Evolutionary conservation across 768 basidiomycete genomes (phyloP).

Genomic region (Russula abietina): DNA sequence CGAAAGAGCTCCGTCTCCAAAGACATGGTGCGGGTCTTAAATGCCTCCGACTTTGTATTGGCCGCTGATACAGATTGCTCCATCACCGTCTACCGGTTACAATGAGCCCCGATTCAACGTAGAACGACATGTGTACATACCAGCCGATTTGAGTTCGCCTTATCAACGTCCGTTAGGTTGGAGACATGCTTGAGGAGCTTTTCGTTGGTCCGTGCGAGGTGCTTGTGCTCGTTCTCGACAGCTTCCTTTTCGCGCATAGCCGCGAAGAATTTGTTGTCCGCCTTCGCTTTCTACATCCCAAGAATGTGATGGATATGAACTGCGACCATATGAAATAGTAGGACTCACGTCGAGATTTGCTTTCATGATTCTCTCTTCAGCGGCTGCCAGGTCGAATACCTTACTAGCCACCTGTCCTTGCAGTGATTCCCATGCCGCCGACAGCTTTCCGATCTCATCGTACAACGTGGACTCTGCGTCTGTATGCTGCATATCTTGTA

Average conservation of each 20-base stretch:
- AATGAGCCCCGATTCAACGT: neutral
- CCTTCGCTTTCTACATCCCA: constrained; percentile 75
- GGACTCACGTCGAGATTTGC: constrained; percentile 58
- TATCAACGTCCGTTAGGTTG: constrained; percentile 56
- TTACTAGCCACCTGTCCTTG: constrained; percentile 80
- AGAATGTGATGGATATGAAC: neutral
- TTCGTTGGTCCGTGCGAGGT: constrained; percentile 47
- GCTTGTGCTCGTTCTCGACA: constrained; percentile 68
- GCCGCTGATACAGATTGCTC: constrained; percentile 12
- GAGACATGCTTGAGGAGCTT: constrained; percentile 63
- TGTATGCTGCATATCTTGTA: constrained; percentile 57
- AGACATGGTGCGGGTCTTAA: neutral
- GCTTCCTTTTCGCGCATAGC: constrained; percentile 88
- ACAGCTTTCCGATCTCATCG: constrained; percentile 78
- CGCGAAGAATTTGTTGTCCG: constrained; percentile 90
- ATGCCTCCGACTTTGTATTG: constrained; percentile 6
- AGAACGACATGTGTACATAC: constrained; percentile 38
- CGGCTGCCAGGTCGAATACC: constrained; percentile 67
- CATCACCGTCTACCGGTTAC: constrained; percentile 14
- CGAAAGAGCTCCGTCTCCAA: constrained; percentile 5
- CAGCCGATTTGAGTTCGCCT: constrained; percentile 49
- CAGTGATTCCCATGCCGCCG: constrained; percentile 78
- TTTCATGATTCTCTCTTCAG: constrained; percentile 70
- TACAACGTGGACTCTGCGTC: constrained; percentile 75
- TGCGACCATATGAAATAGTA: neutral